phyloP scores from a whole-genome alignment of 1,284 basidiomycete species.

The Lentinula novae-zelandiae region DNA sequence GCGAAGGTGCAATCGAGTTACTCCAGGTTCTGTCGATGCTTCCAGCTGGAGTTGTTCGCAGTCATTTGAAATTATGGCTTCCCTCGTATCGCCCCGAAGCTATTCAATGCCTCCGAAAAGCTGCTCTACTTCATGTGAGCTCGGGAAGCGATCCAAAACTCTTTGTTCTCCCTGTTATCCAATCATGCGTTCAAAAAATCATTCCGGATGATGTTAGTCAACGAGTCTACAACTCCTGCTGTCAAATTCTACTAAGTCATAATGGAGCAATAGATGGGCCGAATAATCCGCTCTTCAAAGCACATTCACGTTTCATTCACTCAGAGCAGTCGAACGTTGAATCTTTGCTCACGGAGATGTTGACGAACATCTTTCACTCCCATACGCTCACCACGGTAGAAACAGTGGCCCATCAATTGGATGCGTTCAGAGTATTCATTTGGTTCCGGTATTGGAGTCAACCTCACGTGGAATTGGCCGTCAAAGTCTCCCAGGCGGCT shows the following conservation, averaged over 20 bases:
- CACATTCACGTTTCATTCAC: not conserved
- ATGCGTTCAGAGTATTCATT: not conserved
- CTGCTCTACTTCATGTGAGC: constrained; percentile 15
- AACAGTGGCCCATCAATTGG: not conserved
- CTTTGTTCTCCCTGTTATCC: constrained; percentile 21
- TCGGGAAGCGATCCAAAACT: constrained; percentile 11
- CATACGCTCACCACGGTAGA: not conserved
- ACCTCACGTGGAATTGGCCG: not conserved
- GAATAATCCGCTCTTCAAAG: not conserved
- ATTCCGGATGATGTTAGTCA: constrained; percentile 11
- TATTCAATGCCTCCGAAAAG: constrained; percentile 14
- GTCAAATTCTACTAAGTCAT: not conserved
- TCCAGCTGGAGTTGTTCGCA: constrained; percentile 19
- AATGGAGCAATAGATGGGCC: not conserved
- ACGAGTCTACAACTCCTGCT: constrained; percentile 14
- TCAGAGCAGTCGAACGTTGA: not conserved
- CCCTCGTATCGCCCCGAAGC: constrained; percentile 9
- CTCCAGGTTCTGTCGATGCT: constrained; percentile 21
- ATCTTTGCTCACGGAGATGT: not conserved
- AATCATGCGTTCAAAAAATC: constrained; percentile 19
- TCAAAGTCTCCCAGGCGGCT: not conserved
- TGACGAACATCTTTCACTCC: not conserved
- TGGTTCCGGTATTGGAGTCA: constrained; percentile 2
- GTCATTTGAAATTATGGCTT: constrained; percentile 18
- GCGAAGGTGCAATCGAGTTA: constrained; percentile 10